Evolutionary conservation across 2,329 filamentous ascomycete genomes (phyloP), one percentile per base, ranked within the genome.

Genomic region (Ambrosiella beaveri): DNA sequence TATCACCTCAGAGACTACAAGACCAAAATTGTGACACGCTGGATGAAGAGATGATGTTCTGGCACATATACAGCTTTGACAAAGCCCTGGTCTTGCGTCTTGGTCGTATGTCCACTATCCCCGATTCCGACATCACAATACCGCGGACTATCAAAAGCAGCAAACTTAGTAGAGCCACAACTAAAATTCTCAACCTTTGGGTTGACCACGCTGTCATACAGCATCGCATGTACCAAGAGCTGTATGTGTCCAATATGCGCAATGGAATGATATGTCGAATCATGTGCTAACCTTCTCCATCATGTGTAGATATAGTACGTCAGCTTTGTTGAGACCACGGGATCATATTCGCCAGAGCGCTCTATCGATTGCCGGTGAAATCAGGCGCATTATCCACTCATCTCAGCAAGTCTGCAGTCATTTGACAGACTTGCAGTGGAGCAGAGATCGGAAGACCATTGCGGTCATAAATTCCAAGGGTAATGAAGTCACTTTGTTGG

Each of bases 61-160:
- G 74, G 74, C 69, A 72, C 39, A 65, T 73, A 0, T 84, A 83
- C 64, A 73, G 75, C 7, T 68, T 82, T 11, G 78, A 84, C 62
- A 81, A 78, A 60, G 73, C 73, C 1, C 68, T 85, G 9, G 75
- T 78, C 0, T 69, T 85, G 45, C 73, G 80, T 1, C 69, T 84
- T 1, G 82, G 82, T 0, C 75, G 80, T 12, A 73, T 78, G 0
- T 74, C 79, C 0, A 70, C 74, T 6, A 76, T 85, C 39, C 77
- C 78, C 53, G 79, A 81, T 57, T 80, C 75, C 64, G 79, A 82
- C 55, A 78, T 82, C 56, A 75, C 75, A 1, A 71, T 80, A 8
- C 71, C 74, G 2, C 67, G 71, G 37, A 63, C 65, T 13, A 69
- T 70, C 37, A 66, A 72, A 55, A 71, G 72, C 38, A 77, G 76